Base-by-base conservation (phyloP, 148 eudicot genomes). In the Simmondsia chinensis region DNA sequence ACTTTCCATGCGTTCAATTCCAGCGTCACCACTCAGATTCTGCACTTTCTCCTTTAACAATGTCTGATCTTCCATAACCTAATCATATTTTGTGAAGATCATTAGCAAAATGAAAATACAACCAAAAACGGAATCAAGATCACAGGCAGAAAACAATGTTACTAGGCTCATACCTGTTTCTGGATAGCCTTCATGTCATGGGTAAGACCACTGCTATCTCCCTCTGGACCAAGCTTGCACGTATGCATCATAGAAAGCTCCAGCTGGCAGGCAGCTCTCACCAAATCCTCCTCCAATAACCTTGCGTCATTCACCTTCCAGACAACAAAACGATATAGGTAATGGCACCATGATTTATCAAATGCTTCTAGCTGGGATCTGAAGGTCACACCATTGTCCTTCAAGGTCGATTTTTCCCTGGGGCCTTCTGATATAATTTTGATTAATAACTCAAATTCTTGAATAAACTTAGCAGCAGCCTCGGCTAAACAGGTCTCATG, bases 221-320 rank as follows among this genome's bases (percentile, higher is more conserved):
- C 94, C 23, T 43, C 64, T 24, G 81, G 73, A 19, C 83, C 74
- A 56, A 86, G 24, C 75, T 86, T 85, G 78, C 99, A 91, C 9
- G 80, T 86, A 33, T 73, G 99, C 58, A 91, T 82, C 99, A 91
- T 91, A 22, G 99, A 91, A 36, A 82, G 74, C 71, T 91, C 99
- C 60, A 91, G 69, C 44, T 77, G 89, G 70, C 95, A 91, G 34
- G 99, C 99, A 58, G 94, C 88, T 56, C 82, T 79, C 43, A 91
- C 96, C 70, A 91, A 64, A 77, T 91, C 99, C 63, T 86, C 94
- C 62, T 82, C 99, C 35, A 91, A 68, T 11, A 76, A 61, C 64
- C 52, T 68, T 3, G 99, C 99, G 63, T 91, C 95, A 64, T 86
- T 91, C 6, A 80, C 79, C 60, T 91, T 91, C 99, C 99, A 91